Conservation (phyloP, 2,329 filamentous ascomycete genomes). For the Diplodia corticola region DNA sequence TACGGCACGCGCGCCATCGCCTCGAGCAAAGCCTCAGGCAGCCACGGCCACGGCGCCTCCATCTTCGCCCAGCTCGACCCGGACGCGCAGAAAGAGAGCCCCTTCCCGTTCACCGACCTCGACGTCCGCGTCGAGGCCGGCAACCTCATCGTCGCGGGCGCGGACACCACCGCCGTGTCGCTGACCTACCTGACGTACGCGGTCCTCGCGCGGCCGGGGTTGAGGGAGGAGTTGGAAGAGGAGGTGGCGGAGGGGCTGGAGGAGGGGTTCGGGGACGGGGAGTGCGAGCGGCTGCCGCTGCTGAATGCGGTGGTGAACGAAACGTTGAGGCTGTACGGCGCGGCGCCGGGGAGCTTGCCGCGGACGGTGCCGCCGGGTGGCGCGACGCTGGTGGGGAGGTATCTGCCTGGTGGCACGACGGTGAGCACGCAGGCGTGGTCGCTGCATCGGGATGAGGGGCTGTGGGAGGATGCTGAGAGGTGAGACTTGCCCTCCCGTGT, state of each 20-base stretch:
- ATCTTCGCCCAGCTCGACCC: conserved; percentile 38
- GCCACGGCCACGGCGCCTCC: conserved; percentile 32
- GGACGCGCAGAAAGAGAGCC: conserved; percentile 33
- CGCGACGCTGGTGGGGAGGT: conserved; percentile 35
- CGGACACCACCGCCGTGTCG: conserved; percentile 37
- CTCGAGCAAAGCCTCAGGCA: conserved; percentile 28
- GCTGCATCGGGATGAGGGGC: conserved; percentile 36
- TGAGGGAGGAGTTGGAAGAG: conserved; percentile 29
- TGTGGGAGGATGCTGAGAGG: conserved; percentile 5
- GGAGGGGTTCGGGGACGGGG: conserved; percentile 28
- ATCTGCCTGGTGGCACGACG: conserved; percentile 37
- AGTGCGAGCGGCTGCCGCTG: conserved; percentile 33
- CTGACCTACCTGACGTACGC: conserved; percentile 40
- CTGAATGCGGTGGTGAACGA: conserved; percentile 43
- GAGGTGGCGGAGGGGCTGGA: conserved; percentile 29
- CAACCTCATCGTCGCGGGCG: conserved; percentile 39
- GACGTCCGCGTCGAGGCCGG: conserved; percentile 37
- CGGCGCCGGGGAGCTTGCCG: conserved; percentile 39
- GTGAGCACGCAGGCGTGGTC: conserved; percentile 44
- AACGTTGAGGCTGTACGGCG: conserved; percentile 40
- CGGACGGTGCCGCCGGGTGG: conserved; percentile 39
- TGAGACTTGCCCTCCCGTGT: no score
- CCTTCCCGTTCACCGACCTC: conserved; percentile 35
- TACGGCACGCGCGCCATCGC: conserved; percentile 36
- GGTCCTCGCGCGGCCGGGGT: conserved; percentile 28